These are phyloP conservation scores for Cairneyella variabilis DNA, from an alignment of 495 filamentous ascomycete genomes.

Conservation along the genomic window DNA sequence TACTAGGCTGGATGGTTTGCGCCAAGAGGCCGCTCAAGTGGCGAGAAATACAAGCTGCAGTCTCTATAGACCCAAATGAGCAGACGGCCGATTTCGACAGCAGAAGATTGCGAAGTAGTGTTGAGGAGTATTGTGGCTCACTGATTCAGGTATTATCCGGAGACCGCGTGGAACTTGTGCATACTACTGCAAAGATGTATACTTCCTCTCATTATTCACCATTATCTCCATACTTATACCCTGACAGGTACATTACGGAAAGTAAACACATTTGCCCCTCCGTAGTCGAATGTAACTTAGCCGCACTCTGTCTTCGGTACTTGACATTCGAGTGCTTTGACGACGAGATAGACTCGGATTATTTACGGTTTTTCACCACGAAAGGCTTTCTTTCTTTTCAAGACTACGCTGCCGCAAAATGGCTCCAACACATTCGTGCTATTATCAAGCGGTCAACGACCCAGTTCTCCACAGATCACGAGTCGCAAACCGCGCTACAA, in stretches of 20 bases:
- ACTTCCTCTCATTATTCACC: too few species aligned
- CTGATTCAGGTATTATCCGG: slow-evolving; percentile 36
- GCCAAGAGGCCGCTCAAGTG: slow-evolving; percentile 41
- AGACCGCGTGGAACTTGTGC: slow-evolving; percentile 37
- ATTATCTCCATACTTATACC: too few species aligned
- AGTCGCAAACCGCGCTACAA: slow-evolving; percentile 12
- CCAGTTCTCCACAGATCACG: neutral
- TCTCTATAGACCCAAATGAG: slow-evolving; percentile 29
- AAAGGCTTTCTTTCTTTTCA: slow-evolving; percentile 31
- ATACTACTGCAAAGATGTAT: slow-evolving; percentile 41
- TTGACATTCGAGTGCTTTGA: slow-evolving; percentile 29
- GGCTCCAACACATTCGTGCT: slow-evolving; percentile 32
- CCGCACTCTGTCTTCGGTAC: slow-evolving; percentile 30
- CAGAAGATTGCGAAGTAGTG: slow-evolving; percentile 27
- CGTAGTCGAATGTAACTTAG: slow-evolving; percentile 27
- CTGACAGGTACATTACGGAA: slow-evolving; percentile 13
- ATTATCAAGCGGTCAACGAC: neutral
- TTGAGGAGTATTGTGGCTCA: slow-evolving; percentile 41
- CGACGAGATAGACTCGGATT: slow-evolving; percentile 14
- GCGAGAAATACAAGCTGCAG: slow-evolving; percentile 43
- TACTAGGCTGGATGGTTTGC: slow-evolving; percentile 42
- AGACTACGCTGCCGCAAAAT: slow-evolving; percentile 36
- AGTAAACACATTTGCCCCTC: slow-evolving; percentile 17
- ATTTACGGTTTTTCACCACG: slow-evolving; percentile 10
- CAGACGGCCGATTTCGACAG: slow-evolving; percentile 25